Evolutionary conservation across 2,329 filamentous ascomycete species (phyloP).

Genomic region (Exserohilum rostratum): DNA sequence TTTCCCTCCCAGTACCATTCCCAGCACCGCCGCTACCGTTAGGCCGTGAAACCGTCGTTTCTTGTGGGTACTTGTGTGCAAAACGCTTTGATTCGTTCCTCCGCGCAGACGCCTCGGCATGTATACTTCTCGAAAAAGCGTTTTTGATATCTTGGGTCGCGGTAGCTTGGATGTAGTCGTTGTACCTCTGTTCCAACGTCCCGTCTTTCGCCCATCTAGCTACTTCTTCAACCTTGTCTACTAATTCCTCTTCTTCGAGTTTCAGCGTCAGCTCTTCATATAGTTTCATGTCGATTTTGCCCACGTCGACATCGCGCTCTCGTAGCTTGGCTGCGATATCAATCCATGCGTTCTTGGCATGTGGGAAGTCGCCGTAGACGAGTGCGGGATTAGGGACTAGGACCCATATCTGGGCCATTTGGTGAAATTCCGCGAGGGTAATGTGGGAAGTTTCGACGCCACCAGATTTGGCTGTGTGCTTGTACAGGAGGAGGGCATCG

Average conservation of each 20-base stretch:
- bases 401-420: background rate
- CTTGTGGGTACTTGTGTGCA: background rate
- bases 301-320: background rate
- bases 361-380: background rate
- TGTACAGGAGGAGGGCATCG: conserved; percentile 2
- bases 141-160: background rate
- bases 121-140: too few species aligned
- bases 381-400: background rate
- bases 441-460: background rate
- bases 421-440: background rate
- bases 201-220: background rate
- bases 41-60: too few species aligned
- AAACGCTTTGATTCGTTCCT: conserved; percentile 11
- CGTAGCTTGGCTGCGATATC: background rate
- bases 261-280: background rate
- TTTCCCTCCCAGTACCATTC: too few species aligned
- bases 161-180: background rate
- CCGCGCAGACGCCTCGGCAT: too few species aligned
- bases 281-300: background rate
- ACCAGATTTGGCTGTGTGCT: background rate
- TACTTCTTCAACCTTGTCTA: background rate
- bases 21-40: too few species aligned
- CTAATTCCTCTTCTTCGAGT: background rate
- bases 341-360: background rate
- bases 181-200: background rate